These are phyloP conservation scores for Lactarius deliciosus DNA, from an alignment of 768 basidiomycete genomes.

Conservation along the genomic window DNA sequence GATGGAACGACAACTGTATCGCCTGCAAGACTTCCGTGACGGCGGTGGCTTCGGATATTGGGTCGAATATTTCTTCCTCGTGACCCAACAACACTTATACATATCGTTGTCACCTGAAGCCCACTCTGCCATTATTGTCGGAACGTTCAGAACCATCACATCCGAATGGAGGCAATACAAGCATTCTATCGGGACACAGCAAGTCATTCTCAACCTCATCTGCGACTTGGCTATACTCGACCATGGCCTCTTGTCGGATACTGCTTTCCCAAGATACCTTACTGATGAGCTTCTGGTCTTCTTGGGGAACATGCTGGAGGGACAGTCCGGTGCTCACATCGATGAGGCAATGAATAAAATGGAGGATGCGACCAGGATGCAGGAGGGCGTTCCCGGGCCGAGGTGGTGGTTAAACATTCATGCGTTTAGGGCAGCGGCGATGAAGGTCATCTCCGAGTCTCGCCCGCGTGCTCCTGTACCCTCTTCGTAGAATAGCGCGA, in stretches of 20 bases:
- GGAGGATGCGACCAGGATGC: background rate
- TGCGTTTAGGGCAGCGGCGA: too few relatives aligned
- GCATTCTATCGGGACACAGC: constrained; percentile 15
- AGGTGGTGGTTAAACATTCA: too few relatives aligned
- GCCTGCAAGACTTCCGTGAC: background rate
- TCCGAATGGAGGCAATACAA: background rate
- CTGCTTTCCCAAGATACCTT: background rate
- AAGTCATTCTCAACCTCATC: constrained; percentile 32
- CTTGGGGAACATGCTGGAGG: background rate
- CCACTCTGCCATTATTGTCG: background rate
- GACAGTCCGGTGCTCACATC: background rate
- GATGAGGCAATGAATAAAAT: background rate
- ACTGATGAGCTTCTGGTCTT: background rate
- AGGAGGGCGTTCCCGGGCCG: background rate
- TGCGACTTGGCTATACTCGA: constrained; percentile 26
- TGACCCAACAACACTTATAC: background rate
- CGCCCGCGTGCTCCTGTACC: too few relatives aligned
- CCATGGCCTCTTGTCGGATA: background rate
- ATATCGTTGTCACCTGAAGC: background rate
- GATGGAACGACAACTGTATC: background rate
- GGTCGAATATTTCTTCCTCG: background rate
- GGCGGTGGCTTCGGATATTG: background rate
- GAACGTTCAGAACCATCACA: background rate
- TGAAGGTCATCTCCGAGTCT: too few relatives aligned
- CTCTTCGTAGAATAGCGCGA: too few relatives aligned